Evolutionary conservation across 2,329 filamentous ascomycete species (phyloP).

Genomic region (Ascochyta fabae): DNA sequence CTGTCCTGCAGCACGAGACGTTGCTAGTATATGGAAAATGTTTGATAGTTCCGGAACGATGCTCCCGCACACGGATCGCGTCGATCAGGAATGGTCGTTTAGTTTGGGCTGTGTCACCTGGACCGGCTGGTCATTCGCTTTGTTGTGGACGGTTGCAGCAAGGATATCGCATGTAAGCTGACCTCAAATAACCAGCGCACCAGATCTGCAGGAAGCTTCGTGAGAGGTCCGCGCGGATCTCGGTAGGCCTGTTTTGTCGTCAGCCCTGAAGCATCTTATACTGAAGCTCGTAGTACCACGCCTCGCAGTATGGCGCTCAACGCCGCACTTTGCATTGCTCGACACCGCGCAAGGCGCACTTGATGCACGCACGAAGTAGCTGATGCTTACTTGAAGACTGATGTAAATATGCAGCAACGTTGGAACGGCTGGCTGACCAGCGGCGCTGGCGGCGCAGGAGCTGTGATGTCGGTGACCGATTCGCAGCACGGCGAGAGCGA

Average conservation of each 20-base stretch:
- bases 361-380: constrained; percentile 7
- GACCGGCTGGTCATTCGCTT: constrained; percentile 47
- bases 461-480: constrained; percentile 4
- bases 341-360: constrained; percentile 11
- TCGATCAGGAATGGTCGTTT: constrained; percentile 35
- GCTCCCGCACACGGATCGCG: constrained; percentile 11
- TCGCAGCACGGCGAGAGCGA: constrained; percentile 5
- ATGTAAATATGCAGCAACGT: constrained; percentile 20
- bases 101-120: constrained; percentile 42
- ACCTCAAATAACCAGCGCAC: constrained; percentile 43
- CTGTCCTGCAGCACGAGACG: constrained; percentile 7
- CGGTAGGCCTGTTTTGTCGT: constrained; percentile 39
- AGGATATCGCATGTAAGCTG: constrained; percentile 48
- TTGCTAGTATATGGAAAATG: constrained; percentile 26
- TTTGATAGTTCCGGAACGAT: not conserved
- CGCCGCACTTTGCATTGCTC: constrained; percentile 1
- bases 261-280: constrained; percentile 31
- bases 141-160: constrained; percentile 39
- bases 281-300: constrained; percentile 5
- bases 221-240: constrained; percentile 37
- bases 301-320: constrained; percentile 7
- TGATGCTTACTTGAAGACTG: constrained; percentile 30
- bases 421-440: constrained; percentile 24
- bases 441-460: constrained; percentile 18
- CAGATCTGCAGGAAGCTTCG: constrained; percentile 44